These are phyloP conservation scores for Pseudogymnoascus sp. DNA, from an alignment of 2,329 filamentous ascomycete species.

Conservation along the genomic window DNA sequence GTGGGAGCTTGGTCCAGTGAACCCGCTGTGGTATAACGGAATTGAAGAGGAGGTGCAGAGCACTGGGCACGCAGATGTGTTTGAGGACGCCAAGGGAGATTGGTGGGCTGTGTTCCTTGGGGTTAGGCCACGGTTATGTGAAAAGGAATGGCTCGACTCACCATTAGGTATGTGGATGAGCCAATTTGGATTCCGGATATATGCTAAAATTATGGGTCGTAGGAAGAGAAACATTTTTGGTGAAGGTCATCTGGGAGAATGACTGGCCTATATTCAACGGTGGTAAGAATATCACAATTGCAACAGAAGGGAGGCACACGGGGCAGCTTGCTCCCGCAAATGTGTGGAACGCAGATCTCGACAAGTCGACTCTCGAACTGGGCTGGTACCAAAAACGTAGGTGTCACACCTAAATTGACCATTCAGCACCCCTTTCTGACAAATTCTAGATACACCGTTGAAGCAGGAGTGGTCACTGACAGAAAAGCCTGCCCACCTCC, in stretches of 20 bases:
- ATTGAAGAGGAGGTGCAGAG: conserved; percentile 30
- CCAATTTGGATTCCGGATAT: neutral
- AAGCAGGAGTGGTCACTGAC: conserved; percentile 39
- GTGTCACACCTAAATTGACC: neutral
- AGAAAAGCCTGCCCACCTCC: conserved; percentile 35
- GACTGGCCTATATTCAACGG: conserved; percentile 20
- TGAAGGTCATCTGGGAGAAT: conserved; percentile 16
- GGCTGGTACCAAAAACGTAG: conserved; percentile 34
- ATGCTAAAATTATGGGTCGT: neutral
- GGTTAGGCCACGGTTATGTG: conserved; percentile 30
- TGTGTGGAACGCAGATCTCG: conserved; percentile 33
- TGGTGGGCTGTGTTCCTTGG: conserved; percentile 43
- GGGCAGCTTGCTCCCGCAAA: conserved; percentile 15
- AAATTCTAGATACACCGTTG: conserved; percentile 36
- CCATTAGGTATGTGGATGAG: conserved; percentile 32
- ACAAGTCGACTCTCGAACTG: conserved; percentile 23
- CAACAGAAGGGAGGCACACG: conserved; percentile 27
- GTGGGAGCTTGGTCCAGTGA: conserved; percentile 37
- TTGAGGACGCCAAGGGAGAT: conserved; percentile 35
- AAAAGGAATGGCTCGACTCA: conserved; percentile 29
- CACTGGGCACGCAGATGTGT: conserved; percentile 35
- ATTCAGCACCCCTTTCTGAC: neutral
- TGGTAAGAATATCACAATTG: conserved; percentile 15
- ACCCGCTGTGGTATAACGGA: conserved; percentile 36
- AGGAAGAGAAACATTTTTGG: conserved; percentile 18